Conservation (phyloP, 2,329 filamentous ascomycete genomes). For the Escovopsis sp. region DNA sequence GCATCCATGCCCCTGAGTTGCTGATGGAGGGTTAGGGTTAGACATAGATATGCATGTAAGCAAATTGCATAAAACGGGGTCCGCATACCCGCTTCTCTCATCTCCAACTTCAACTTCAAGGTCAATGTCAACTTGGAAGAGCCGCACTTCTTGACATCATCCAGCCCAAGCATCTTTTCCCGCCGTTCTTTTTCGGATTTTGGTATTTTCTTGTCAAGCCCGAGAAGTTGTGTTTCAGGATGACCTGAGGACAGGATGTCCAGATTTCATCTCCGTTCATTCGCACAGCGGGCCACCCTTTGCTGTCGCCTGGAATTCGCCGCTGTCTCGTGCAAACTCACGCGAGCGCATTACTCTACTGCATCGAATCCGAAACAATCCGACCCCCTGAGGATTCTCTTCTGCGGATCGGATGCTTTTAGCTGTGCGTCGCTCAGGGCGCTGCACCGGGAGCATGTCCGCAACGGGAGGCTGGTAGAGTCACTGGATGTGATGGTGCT, state of each 20-base stretch:
- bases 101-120: neutral
- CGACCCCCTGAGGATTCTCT: slow-evolving; percentile 67
- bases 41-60: slow-evolving; percentile 20
- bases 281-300: slow-evolving; percentile 1
- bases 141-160: neutral
- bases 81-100: neutral
- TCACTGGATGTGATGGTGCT: slow-evolving; percentile 79
- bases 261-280: slow-evolving; percentile 2
- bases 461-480: slow-evolving; percentile 40
- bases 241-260: no score
- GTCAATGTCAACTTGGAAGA: neutral
- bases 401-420: slow-evolving; percentile 88
- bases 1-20: neutral
- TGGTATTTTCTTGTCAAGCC: no score
- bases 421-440: slow-evolving; percentile 65
- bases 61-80: slow-evolving; percentile 21
- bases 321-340: no score
- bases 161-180: neutral
- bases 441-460: slow-evolving; percentile 44
- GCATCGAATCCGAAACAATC: slow-evolving; percentile 12
- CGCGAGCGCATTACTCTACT: slow-evolving; percentile 9
- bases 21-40: neutral
- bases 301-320: no score
- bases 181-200: no score
- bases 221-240: no score